Evolutionary conservation across 1,139 yeast species (phyloP), one percentile per base, ranked within the genome.

Genomic region (Magnusiomyces tetraspermus): DNA sequence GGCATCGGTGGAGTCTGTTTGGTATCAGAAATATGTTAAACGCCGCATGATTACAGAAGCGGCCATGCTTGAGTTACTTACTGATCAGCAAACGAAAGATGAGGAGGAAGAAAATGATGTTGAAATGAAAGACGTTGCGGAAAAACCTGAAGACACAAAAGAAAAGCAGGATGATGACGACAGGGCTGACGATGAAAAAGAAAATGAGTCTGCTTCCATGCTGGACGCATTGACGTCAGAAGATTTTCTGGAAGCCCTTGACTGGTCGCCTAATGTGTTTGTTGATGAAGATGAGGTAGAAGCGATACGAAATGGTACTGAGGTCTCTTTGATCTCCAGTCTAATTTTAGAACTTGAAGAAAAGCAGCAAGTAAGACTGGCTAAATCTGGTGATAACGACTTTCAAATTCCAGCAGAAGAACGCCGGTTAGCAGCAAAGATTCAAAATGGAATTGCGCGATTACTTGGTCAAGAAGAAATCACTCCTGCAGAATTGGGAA

Each of bases 11-110:
- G 81, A 84, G 1, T 73, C 80, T 24, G 78, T 86, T 8, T 90
- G 97, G 96, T 75, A 82, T 55, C 87, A 84, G 60, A 88, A 81
- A 64, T 0, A 74, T 75, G 51, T 71, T 73, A 48, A 74, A 79
- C 53, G 67, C 57, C 52, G 43, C 26, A 42, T 55, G 57, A 53
- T 54, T n/a, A 64, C 60, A 2, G 59, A 59, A 19, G 60, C 58
- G 51, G 54, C n/a, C 51, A 51, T 33, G 53, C 40, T 41, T 46
- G 53, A 30, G 52, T 53, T 41, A 37, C 48, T 46, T 50, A 53
- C 21, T 46, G 48, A 43, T 49, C 43, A 45, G 26, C 53, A 51
- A 50, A 58, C 51, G 31, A 59, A 56, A 5, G 51, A 51, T 46
- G 38, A 48, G 22, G 46, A 42, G 48, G 51, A 49, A 17, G 46